These are phyloP conservation scores for Plasmodium reichenowi DNA, from an alignment of 169 alveolate genomes.

Conservation along the genomic window DNA sequence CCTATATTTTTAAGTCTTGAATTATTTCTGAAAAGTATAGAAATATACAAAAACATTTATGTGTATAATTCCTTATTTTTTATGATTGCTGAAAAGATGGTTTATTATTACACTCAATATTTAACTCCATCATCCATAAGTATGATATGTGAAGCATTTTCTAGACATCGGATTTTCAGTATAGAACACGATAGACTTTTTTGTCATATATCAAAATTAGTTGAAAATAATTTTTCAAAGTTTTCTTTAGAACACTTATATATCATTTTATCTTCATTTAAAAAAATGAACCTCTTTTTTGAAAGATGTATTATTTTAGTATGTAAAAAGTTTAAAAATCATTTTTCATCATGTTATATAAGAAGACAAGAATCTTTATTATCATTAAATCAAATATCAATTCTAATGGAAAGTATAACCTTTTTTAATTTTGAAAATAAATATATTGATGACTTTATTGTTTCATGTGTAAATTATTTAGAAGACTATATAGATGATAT, in stretches of 20 bases:
- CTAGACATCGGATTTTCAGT: constrained; percentile 51
- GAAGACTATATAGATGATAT: constrained; percentile 83
- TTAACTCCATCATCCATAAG: constrained; percentile 39
- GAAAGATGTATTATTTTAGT: constrained; percentile 44
- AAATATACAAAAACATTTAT: constrained; percentile 61
- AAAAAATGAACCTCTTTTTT: constrained; percentile 71
- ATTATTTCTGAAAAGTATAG: constrained; percentile 55
- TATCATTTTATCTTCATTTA: constrained; percentile 41
- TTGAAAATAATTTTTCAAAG: constrained; percentile 67
- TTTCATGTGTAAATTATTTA: constrained; percentile 64
- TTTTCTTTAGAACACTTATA: constrained; percentile 55
- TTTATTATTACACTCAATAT: constrained; percentile 73
- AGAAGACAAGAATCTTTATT: constrained; percentile 40
- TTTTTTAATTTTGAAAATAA: constrained; percentile 62
- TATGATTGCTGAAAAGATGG: constrained; percentile 52
- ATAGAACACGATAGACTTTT: constrained; percentile 70
- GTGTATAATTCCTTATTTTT: constrained; percentile 54
- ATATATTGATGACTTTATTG: constrained; percentile 62
- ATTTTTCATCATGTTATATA: constrained; percentile 42
- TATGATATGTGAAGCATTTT: constrained; percentile 69
- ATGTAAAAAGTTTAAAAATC: constrained; percentile 31
- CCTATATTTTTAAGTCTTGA: constrained; percentile 65
- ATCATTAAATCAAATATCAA: constrained; percentile 76
- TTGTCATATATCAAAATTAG: constrained; percentile 56
- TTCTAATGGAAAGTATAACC: constrained; percentile 71